phyloP scores from a whole-genome alignment of 2,329 filamentous ascomycete genomes.

The Claviceps fusiformis region DNA sequence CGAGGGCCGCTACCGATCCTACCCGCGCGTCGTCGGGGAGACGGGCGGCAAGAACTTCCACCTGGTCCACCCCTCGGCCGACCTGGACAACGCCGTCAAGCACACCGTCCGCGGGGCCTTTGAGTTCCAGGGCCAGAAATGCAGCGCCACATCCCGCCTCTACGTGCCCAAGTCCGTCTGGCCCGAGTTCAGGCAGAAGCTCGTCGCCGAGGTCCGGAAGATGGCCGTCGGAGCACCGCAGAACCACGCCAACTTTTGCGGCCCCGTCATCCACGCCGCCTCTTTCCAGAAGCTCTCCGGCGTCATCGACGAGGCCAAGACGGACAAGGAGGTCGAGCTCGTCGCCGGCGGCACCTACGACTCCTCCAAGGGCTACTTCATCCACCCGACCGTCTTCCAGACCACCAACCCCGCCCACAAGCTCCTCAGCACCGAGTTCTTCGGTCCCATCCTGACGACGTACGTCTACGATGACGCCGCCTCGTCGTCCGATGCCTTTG shows the following conservation, averaged over 20 bases:
- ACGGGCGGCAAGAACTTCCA: constrained; percentile 94
- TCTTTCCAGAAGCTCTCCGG: constrained; percentile 69
- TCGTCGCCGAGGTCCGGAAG: constrained; percentile 54
- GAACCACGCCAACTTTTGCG: constrained; percentile 67
- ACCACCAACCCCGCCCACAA: constrained; percentile 61
- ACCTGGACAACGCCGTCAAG: constrained; percentile 63
- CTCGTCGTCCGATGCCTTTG: constrained; percentile 36
- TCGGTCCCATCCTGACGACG: constrained; percentile 62
- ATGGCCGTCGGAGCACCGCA: constrained; percentile 57
- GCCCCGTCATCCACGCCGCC: constrained; percentile 70
- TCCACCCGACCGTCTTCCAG: constrained; percentile 71
- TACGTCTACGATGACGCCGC: constrained; percentile 65
- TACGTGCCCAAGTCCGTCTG: constrained; percentile 68
- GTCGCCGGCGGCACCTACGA: constrained; percentile 67
- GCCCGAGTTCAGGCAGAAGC: constrained; percentile 53
- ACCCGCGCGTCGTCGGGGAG: constrained; percentile 81
- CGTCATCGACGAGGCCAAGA: constrained; percentile 69
- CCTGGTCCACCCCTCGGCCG: constrained; percentile 62
- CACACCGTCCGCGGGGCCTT: constrained; percentile 80
- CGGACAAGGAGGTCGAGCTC: constrained; percentile 57
- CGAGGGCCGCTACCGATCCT: constrained; percentile 68
- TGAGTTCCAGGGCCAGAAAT: constrained; percentile 87
- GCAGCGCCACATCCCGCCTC: constrained; percentile 67
- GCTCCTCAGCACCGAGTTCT: constrained; percentile 66
- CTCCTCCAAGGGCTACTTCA: constrained; percentile 65